Percentiles rank a stretch among this genome's conserved stretches.
Evolutionary conservation across 2,329 filamentous ascomycete genomes (phyloP).

Genomic region (Teratosphaeria epicoccoides): DNA sequence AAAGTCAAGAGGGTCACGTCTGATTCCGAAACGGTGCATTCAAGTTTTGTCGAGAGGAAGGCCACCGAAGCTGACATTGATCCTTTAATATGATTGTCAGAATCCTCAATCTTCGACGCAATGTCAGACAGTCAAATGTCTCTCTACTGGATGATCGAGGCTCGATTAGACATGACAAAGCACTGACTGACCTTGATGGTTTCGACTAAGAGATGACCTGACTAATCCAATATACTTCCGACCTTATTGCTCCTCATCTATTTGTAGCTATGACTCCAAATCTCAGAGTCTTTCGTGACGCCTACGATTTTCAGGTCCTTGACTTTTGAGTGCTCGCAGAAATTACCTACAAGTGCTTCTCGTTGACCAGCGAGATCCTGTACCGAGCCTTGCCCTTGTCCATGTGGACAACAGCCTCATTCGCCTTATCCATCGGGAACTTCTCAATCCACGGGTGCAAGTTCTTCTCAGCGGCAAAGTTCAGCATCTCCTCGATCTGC

Average conservation of each 20-base stretch:
- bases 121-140: no score
- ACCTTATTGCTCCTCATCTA: not conserved
- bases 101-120: no score
- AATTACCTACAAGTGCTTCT: slow-evolving; percentile 11
- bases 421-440: slow-evolving; percentile 48
- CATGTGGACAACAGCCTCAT: slow-evolving; percentile 48
- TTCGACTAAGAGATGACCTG: not conserved
- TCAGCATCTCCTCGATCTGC: slow-evolving; percentile 50
- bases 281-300: not conserved
- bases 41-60: no score
- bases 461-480: slow-evolving; percentile 48
- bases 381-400: slow-evolving; percentile 44
- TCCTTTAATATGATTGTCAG: no score
- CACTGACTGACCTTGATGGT: not conserved
- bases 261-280: not conserved
- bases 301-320: not conserved
- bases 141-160: no score
- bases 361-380: slow-evolving; percentile 29
- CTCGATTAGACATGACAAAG: no score
- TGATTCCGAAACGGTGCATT: no score
- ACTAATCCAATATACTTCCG: not conserved
- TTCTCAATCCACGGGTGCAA: slow-evolving; percentile 54
- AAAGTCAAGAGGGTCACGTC: no score
- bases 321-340: not conserved
- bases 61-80: no score